A percentile compares a stretch with the other conserved stretches of the same genome.
Evolutionary conservation across 2,329 filamentous ascomycete genomes (phyloP).

Genomic region (Trichoderma sp.): DNA sequence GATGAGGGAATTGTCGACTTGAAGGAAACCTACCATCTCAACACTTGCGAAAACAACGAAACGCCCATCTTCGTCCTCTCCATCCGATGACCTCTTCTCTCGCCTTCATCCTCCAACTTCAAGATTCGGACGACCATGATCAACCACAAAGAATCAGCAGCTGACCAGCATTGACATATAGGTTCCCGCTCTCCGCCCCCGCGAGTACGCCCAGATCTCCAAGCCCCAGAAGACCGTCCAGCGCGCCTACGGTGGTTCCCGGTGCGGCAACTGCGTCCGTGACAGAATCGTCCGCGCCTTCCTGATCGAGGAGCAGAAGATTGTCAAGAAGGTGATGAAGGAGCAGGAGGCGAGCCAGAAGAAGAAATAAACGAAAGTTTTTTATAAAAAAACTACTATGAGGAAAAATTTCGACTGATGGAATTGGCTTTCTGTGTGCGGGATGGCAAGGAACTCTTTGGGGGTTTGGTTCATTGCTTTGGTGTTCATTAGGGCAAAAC

Average conservation of each 20-base stretch:
- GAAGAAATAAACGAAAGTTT: constrained; percentile 60
- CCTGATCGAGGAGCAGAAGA: constrained; percentile 99
- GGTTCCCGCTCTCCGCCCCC: constrained; percentile 95
- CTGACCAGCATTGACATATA: constrained; percentile 37
- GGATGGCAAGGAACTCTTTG: constrained; percentile 36
- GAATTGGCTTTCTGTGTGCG: constrained; percentile 36
- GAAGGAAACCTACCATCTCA: background rate
- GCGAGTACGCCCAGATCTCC: constrained; percentile 95
- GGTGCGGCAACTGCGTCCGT: constrained; percentile 98
- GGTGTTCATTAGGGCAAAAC: constrained; percentile 52
- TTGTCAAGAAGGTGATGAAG: constrained; percentile 99
- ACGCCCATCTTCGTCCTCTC: background rate
- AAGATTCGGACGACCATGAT: background rate
- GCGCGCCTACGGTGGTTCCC: constrained; percentile 96
- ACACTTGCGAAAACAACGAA: background rate
- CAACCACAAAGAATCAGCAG: background rate
- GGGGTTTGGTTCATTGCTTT: constrained; percentile 49
- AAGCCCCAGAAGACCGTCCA: constrained; percentile 99
- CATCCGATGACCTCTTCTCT: background rate
- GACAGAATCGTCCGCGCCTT: constrained; percentile 97
- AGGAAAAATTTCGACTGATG: constrained; percentile 26
- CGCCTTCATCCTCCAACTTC: background rate
- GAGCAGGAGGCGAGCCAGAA: constrained; percentile 78
- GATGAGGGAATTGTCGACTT: background rate
- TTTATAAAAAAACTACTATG: background rate